Evolutionary conservation across 768 basidiomycete genomes (phyloP), one percentile per base, ranked within the genome.

Genomic region (Pleurotus pulmonarius): DNA sequence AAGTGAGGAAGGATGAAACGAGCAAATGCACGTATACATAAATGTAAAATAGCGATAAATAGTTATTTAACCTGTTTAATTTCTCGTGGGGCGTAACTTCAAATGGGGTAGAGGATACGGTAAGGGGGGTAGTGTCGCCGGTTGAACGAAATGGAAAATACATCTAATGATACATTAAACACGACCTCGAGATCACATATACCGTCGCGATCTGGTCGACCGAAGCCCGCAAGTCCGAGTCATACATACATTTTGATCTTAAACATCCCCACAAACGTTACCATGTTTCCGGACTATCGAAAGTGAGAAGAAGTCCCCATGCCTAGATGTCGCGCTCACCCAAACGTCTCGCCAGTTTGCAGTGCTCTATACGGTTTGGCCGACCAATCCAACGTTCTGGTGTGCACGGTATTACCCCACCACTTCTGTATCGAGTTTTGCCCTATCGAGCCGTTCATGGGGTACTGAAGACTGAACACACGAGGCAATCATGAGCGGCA

Each of bases 381-480:
- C 3, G 59, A 25, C 64, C 67, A 69, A 56, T 70, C 70, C n/a
- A 61, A 59, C 2, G 70, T 71, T 1, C 55, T 22, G 57, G 49
- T 60, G 25, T 60, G 63, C 9, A 71, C 70, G 1, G 25, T 60
- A 56, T 71, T 71, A n/a, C 77, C 77, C 77, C 77, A 73, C 75
- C 78, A 78, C 40, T 58, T 48, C 57, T 70, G 72, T 34, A 79
- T 69, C 5, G 71, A 70, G 16, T 63, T 46, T 22, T 43, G 22
- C 11, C 76, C 78, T 37, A 78, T 74, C 24, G 59, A 59, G 24
- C 78, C 78, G 48, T 75, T 63, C 20, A 73, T 59, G 4, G 77
- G 78, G 58, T 76, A 79, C 68, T 80, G 79, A 49, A 79, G 63
- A 60, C 77, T 77, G 46, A 22, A 13, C 5, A 22, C 13, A 37